phyloP scores from a whole-genome alignment of 768 basidiomycete genomes.

The Lepiota venenata region DNA sequence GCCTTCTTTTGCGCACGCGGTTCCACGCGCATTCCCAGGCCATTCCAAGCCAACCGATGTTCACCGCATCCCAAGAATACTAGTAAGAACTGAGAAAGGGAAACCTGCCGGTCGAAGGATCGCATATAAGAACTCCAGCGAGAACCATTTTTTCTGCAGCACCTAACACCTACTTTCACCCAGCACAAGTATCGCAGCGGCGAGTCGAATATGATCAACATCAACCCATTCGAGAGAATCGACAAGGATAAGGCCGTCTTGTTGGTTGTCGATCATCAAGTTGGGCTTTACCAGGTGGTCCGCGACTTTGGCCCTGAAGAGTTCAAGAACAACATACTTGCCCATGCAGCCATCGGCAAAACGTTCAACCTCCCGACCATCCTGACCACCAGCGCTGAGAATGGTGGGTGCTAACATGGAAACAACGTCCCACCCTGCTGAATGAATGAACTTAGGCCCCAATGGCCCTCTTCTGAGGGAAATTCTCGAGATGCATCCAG shows the following conservation, averaged over 20 bases:
- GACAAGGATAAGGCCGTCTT: slow-evolving; percentile 41
- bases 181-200: not conserved
- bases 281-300: slow-evolving; percentile 43
- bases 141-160: no score
- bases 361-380: slow-evolving; percentile 43
- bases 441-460: slow-evolving; percentile 28
- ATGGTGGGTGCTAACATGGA: slow-evolving; percentile 24
- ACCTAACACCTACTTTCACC: not conserved
- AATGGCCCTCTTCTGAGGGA: slow-evolving; percentile 47
- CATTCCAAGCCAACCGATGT: no score
- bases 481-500: slow-evolving; percentile 40
- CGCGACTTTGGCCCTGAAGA: slow-evolving; percentile 36
- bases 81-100: no score
- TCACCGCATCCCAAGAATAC: no score
- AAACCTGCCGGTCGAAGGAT: no score
- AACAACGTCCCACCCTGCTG: not conserved
- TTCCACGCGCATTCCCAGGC: no score
- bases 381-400: slow-evolving; percentile 42
- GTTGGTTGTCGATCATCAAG: slow-evolving; percentile 47
- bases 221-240: slow-evolving; percentile 21
- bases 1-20: no score
- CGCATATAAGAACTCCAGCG: no score
- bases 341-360: slow-evolving; percentile 42
- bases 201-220: not conserved
- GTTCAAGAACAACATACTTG: slow-evolving; percentile 42